Evolutionary conservation across 495 filamentous ascomycete species (phyloP).

Genomic region (Lasiosphaeria hispida): DNA sequence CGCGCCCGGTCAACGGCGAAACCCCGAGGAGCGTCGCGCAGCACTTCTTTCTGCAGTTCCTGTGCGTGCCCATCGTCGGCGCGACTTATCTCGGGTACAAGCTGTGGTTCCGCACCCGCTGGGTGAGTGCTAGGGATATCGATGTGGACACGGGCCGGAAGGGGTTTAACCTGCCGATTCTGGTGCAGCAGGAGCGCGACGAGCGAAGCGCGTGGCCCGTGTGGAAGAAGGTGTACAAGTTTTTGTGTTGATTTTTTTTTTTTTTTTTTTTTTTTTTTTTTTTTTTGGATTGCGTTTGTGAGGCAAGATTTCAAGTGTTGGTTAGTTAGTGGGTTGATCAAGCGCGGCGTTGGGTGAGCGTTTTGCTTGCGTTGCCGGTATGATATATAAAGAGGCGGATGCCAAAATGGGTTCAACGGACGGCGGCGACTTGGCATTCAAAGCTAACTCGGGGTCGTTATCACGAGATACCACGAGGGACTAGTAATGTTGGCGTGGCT

Average conservation of each 20-base stretch:
- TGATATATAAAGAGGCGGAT: too few species aligned
- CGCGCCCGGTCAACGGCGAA: neutral
- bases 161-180: constrained; percentile 73
- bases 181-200: constrained; percentile 72
- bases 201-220: constrained; percentile 70
- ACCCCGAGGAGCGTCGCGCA: constrained; percentile 23
- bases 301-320: too few species aligned
- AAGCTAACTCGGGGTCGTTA: too few species aligned
- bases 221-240: constrained; percentile 78
- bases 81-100: constrained; percentile 77
- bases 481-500: too few species aligned
- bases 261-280: too few species aligned
- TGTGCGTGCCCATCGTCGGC: constrained; percentile 81
- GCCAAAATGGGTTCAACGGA: too few species aligned
- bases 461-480: too few species aligned
- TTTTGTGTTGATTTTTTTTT: constrained; percentile 40
- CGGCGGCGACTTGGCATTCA: too few species aligned
- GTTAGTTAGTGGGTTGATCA: too few species aligned
- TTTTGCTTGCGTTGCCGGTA: too few species aligned
- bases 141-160: constrained; percentile 85
- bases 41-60: constrained; percentile 75
- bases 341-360: too few species aligned
- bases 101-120: constrained; percentile 66
- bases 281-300: too few species aligned
- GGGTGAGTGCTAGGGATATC: constrained; percentile 67